Evolutionary conservation across 495 filamentous ascomycete species (phyloP).

Genomic region (Lasiosphaeria ovina): DNA sequence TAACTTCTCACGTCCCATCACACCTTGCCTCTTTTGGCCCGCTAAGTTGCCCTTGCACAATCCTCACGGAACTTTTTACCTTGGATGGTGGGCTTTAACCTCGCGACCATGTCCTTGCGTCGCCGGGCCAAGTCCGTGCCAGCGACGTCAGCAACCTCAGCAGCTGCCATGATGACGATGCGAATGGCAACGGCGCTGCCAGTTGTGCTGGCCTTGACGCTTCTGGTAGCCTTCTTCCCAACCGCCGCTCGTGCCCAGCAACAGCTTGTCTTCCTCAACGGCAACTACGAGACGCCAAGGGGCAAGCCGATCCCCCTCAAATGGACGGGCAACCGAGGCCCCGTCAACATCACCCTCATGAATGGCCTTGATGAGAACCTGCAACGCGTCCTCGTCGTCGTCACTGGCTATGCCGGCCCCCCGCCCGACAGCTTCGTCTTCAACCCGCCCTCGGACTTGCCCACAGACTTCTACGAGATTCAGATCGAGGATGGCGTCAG

Average conservation of each 20-base stretch:
- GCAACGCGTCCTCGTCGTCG: not conserved
- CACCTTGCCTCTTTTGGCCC: too few species aligned
- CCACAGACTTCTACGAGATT: constrained; percentile 1
- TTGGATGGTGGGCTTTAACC: too few species aligned
- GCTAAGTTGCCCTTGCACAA: too few species aligned
- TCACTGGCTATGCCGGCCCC: not conserved
- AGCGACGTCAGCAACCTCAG: too few species aligned
- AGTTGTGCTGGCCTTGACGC: not conserved
- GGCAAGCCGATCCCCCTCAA: not conserved
- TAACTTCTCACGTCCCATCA: too few species aligned
- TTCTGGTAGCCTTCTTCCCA: not conserved
- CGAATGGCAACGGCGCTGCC: too few species aligned
- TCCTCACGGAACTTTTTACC: too few species aligned
- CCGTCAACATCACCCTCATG: not conserved
- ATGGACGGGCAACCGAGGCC: not conserved
- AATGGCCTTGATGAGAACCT: not conserved
- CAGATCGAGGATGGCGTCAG: not conserved
- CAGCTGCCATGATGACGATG: too few species aligned
- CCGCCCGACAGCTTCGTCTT: not conserved
- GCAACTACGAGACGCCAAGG: not conserved
- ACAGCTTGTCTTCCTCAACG: not conserved
- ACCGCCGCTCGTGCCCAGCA: not conserved
- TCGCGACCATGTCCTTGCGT: too few species aligned
- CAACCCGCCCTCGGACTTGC: not conserved
- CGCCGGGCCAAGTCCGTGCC: too few species aligned